A percentile compares a stretch with the other conserved stretches of the same genome.
Evolutionary conservation across 2,329 filamentous ascomycete species (phyloP).

Genomic region (Ophiostoma fasciatum): DNA sequence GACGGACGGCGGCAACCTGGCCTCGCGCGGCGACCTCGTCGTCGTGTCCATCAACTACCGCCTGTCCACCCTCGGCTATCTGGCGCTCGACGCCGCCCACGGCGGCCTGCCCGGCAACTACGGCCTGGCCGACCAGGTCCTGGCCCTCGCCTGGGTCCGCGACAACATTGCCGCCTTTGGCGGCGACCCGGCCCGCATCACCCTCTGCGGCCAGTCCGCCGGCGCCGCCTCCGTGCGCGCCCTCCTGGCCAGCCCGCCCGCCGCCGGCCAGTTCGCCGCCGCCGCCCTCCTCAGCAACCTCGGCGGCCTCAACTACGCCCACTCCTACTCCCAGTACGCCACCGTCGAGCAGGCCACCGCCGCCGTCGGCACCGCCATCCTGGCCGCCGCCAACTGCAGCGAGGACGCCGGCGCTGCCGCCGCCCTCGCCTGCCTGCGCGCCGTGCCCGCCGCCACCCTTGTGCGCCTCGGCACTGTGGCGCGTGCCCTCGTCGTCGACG

Average conservation of each 20-base stretch:
- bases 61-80: conserved; percentile 40
- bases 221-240: conserved; percentile 37
- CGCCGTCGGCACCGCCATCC: conserved; percentile 33
- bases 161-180: conserved; percentile 39
- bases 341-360: conserved; percentile 37
- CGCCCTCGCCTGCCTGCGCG: conserved; percentile 34
- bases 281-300: conserved; percentile 29
- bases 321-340: conserved; percentile 42
- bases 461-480: conserved; percentile 25
- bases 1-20: conserved; percentile 39
- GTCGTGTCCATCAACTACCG: conserved; percentile 47
- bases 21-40: conserved; percentile 42
- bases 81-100: conserved; percentile 30
- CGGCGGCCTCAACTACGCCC: conserved; percentile 35
- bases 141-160: conserved; percentile 33
- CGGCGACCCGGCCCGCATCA: conserved; percentile 39
- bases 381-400: conserved; percentile 36
- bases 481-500: conserved; percentile 43
- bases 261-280: conserved; percentile 29
- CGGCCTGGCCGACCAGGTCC: conserved; percentile 32
- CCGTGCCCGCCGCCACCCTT: conserved; percentile 27
- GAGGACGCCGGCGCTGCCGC: conserved; percentile 4
- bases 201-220: conserved; percentile 40
- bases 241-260: conserved; percentile 31
- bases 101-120: conserved; percentile 32